phyloP scores from a whole-genome alignment of 345 rosid genomes.

The Dovyalis caffra region DNA sequence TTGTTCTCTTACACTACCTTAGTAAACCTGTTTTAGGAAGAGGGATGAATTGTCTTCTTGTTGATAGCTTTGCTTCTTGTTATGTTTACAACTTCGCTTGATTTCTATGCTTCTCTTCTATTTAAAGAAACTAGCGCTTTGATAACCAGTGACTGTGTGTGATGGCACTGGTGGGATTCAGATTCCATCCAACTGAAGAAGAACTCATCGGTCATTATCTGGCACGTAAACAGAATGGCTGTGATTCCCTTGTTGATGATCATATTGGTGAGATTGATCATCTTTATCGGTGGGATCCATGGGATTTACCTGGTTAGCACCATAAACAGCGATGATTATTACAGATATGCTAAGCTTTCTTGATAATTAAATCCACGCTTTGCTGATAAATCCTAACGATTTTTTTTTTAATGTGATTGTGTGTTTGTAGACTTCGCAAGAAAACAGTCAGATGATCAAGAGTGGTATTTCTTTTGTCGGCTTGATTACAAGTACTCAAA shows the following conservation, averaged over 20 bases:
- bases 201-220: conserved; percentile 26
- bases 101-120: not conserved
- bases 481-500: conserved; percentile 11
- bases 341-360: not conserved
- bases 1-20: too few species aligned
- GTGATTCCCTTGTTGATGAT: conserved; percentile 2
- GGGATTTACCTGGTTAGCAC: conserved; percentile 35
- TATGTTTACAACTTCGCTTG: not conserved
- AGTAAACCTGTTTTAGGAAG: not conserved
- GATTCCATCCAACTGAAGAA: conserved; percentile 32
- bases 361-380: not conserved
- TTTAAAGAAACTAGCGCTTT: not conserved
- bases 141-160: not conserved
- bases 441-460: conserved; percentile 13
- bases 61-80: not conserved
- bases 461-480: conserved; percentile 40
- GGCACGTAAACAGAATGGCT: conserved; percentile 19
- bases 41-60: not conserved
- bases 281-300: conserved; percentile 25
- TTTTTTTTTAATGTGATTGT: not conserved
- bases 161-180: conserved; percentile 13
- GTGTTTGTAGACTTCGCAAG: not conserved
- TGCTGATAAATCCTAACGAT: not conserved
- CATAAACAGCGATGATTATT: not conserved
- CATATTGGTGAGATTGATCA: conserved; percentile 13